phyloP scores from a whole-genome alignment of 108 stramenopile species.

The Cyclotella distinguenda region DNA sequence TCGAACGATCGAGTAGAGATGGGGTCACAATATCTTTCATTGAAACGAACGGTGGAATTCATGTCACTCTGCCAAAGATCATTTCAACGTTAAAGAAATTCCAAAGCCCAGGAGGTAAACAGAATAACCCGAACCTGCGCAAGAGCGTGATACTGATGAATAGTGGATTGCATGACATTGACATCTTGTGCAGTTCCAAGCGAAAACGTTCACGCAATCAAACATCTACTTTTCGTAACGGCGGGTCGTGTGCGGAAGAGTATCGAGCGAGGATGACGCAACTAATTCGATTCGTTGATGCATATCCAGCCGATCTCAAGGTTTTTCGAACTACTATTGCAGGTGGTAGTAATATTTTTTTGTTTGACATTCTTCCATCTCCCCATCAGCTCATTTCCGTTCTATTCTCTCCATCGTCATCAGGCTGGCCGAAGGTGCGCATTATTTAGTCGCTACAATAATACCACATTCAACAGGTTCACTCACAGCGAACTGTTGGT shows the following conservation, averaged over 20 bases:
- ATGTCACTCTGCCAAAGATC: conserved; percentile 21
- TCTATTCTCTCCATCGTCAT: background rate
- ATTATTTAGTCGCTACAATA: background rate
- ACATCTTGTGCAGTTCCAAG: conserved; percentile 54
- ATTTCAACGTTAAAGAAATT: conserved; percentile 17
- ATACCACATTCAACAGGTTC: background rate
- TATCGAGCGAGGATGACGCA: conserved; percentile 46
- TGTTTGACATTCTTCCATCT: background rate
- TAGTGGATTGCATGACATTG: conserved; percentile 76
- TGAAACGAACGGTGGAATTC: conserved; percentile 44
- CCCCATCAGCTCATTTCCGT: no score
- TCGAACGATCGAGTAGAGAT: conserved; percentile 2
- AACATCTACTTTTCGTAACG: conserved; percentile 18
- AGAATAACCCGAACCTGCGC: background rate
- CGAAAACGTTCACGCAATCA: conserved; percentile 33
- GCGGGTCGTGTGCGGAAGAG: conserved; percentile 43
- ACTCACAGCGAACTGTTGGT: background rate
- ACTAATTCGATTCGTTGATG: conserved; percentile 32
- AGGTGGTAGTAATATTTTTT: conserved; percentile 36
- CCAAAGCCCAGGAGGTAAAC: conserved; percentile 11
- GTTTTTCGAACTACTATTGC: conserved; percentile 77
- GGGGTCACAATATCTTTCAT: conserved; percentile 30
- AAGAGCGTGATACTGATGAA: conserved; percentile 66
- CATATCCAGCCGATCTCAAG: conserved; percentile 55
- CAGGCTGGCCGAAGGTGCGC: conserved; percentile 42